Evolutionary conservation across 2,329 filamentous ascomycete genomes (phyloP).

Genomic region (Knoxdaviesia proteae): DNA sequence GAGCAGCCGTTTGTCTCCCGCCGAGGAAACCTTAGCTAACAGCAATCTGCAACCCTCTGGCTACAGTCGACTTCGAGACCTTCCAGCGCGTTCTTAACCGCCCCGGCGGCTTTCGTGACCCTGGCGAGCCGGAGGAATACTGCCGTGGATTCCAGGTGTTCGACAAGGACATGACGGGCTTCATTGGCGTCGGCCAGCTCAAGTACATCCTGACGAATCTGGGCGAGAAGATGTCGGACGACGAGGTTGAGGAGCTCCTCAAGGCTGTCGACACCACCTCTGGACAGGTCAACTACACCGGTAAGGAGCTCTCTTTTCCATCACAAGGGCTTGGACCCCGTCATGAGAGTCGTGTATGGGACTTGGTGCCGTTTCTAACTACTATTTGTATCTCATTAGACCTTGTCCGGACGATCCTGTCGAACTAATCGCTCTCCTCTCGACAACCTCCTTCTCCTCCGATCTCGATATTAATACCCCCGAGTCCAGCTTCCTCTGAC

Average conservation of each 20-base stretch:
- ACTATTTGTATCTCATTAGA: constrained; percentile 24
- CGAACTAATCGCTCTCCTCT: constrained; percentile 35
- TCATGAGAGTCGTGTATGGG: too few species aligned
- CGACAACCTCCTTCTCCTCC: not conserved
- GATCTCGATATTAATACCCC: too few species aligned
- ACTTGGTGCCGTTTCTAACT: constrained; percentile 1
- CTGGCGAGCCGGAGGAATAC: constrained; percentile 94
- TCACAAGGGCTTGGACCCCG: too few species aligned
- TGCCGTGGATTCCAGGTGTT: constrained; percentile 98
- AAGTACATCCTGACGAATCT: constrained; percentile 96
- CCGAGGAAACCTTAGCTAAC: not conserved
- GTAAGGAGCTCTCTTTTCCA: constrained; percentile 26
- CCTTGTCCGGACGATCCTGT: constrained; percentile 68
- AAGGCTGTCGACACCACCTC: constrained; percentile 95
- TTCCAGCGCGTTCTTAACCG: constrained; percentile 95
- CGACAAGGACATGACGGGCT: constrained; percentile 96
- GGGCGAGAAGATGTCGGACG: constrained; percentile 98
- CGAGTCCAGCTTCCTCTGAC: too few species aligned
- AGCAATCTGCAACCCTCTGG: not conserved
- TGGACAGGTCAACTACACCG: constrained; percentile 93
- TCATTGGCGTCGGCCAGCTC: constrained; percentile 92
- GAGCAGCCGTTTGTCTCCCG: too few species aligned
- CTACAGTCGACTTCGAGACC: constrained; percentile 83
- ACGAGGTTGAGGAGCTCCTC: constrained; percentile 95
- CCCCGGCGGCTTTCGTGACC: constrained; percentile 92